These are phyloP conservation scores for Plasmopara halstedii DNA, from an alignment of 352 stramenopile genomes.

Conservation along the genomic window DNA sequence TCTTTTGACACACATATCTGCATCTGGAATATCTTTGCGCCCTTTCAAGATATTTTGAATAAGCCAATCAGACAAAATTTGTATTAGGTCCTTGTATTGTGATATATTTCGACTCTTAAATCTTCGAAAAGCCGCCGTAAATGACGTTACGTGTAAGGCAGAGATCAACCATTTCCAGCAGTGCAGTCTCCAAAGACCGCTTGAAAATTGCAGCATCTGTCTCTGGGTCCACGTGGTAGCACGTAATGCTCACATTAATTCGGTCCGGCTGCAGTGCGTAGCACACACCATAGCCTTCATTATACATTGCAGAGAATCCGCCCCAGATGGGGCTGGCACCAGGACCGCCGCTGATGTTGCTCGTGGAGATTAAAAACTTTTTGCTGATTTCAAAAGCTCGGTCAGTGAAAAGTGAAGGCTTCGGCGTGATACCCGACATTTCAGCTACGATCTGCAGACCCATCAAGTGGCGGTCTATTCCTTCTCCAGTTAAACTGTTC, in stretches of 20 bases:
- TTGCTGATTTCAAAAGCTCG: conserved; percentile 90
- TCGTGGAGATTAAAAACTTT: conserved; percentile 93
- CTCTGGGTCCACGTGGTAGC: conserved; percentile 74
- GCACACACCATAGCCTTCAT: conserved; percentile 93
- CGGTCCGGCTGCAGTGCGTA: conserved; percentile 93
- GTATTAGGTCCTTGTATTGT: too few relatives aligned
- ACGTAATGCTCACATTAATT: conserved; percentile 95
- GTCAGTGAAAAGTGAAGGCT: conserved; percentile 91
- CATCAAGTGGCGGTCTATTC: conserved; percentile 95
- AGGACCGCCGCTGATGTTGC: conserved; percentile 89
- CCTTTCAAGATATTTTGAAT: conserved; percentile 17
- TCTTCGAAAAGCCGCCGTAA: conserved; percentile 84
- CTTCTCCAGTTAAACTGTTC: conserved; percentile 73
- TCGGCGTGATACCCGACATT: conserved; percentile 83
- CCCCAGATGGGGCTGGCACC: conserved; percentile 95
- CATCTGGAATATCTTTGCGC: conserved; percentile 6
- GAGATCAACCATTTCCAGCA: conserved; percentile 94
- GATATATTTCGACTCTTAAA: too few relatives aligned
- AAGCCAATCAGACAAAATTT: conserved; percentile 15
- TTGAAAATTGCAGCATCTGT: conserved; percentile 83
- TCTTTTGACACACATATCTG: conserved; percentile 6
- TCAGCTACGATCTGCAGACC: conserved; percentile 92
- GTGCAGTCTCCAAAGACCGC: conserved; percentile 87
- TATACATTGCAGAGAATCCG: conserved; percentile 93
- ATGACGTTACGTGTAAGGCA: conserved; percentile 86